Percentiles rank a stretch among this genome's conserved stretches.
phyloP scores from a whole-genome alignment of 1,284 basidiomycete genomes.

The Rhodofomes roseus region DNA sequence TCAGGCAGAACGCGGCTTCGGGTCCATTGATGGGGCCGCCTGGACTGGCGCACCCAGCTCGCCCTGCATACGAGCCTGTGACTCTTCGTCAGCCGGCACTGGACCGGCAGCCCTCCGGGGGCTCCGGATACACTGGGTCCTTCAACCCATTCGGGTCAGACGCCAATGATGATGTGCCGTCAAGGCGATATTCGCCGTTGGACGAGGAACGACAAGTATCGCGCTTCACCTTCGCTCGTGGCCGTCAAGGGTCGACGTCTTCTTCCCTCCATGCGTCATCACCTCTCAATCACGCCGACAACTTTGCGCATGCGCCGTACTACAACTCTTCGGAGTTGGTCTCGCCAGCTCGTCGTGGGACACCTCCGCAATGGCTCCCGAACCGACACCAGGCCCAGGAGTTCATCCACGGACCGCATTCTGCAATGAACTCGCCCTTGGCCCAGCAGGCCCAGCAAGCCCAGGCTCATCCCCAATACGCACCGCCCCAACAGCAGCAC shows the following conservation, averaged over 20 bases:
- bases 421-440: slow-evolving; percentile 44
- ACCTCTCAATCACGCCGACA: slow-evolving; percentile 50
- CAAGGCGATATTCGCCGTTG: slow-evolving; percentile 32
- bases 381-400: slow-evolving; percentile 40
- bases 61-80: slow-evolving; percentile 52
- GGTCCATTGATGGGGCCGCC: slow-evolving; percentile 45
- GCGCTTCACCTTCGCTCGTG: slow-evolving; percentile 81
- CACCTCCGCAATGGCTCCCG: slow-evolving; percentile 45
- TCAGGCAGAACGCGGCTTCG: slow-evolving; percentile 37
- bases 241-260: slow-evolving; percentile 59
- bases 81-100: slow-evolving; percentile 33
- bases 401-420: slow-evolving; percentile 37
- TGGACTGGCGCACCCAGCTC: slow-evolving; percentile 45
- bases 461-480: slow-evolving; percentile 30
- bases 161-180: slow-evolving; percentile 36
- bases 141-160: slow-evolving; percentile 76
- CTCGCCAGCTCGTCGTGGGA: slow-evolving; percentile 28
- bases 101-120: slow-evolving; percentile 44
- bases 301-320: slow-evolving; percentile 37
- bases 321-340: slow-evolving; percentile 38
- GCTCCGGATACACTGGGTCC: slow-evolving; percentile 61
- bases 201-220: slow-evolving; percentile 78
- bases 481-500: slow-evolving; percentile 30
- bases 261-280: slow-evolving; percentile 60
- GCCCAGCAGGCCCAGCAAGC: slow-evolving; percentile 47